These are phyloP conservation scores for Rhodotorula babjevae DNA, from an alignment of 768 basidiomycete genomes.

Conservation along the genomic window DNA sequence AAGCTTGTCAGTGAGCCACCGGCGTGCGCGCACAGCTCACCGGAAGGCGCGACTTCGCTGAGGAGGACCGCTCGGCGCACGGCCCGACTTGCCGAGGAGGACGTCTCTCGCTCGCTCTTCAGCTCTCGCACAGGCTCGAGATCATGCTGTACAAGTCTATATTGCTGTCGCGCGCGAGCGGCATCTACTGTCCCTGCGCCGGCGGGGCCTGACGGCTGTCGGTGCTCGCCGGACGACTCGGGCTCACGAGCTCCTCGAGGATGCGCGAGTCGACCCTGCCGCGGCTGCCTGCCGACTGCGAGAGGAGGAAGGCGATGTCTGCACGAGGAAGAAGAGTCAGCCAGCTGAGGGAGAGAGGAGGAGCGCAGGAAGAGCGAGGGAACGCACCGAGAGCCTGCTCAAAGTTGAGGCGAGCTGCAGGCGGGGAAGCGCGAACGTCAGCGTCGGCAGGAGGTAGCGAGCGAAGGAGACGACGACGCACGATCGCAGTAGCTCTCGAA, in stretches of 20 bases:
- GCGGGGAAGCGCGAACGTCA: background rate
- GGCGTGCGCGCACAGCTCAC: no score
- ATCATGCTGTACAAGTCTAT: no score
- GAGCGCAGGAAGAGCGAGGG: background rate
- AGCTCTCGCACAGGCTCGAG: no score
- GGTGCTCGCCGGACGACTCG: constrained; percentile 6
- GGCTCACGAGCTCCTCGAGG: constrained; percentile 21
- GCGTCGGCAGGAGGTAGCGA: background rate
- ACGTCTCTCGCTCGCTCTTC: no score
- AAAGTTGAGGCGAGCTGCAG: constrained; percentile 34
- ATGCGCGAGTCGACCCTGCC: constrained; percentile 18
- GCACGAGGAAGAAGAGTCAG: background rate
- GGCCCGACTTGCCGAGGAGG: no score
- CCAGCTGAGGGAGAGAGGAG: background rate
- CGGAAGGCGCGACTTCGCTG: no score
- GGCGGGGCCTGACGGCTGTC: background rate
- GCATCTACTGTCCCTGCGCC: no score
- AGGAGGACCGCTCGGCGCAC: no score
- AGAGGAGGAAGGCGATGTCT: constrained; percentile 83
- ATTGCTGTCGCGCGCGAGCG: no score
- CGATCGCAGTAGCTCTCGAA: constrained; percentile 96
- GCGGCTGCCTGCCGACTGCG: constrained; percentile 60
- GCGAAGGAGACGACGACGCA: constrained; percentile 44
- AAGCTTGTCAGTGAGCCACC: no score
- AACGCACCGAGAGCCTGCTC: constrained; percentile 37